Percentiles rank a stretch among this genome's conserved stretches.
Evolutionary conservation across 1,139 yeast species (phyloP).

Genomic region (Pichia sp.): DNA sequence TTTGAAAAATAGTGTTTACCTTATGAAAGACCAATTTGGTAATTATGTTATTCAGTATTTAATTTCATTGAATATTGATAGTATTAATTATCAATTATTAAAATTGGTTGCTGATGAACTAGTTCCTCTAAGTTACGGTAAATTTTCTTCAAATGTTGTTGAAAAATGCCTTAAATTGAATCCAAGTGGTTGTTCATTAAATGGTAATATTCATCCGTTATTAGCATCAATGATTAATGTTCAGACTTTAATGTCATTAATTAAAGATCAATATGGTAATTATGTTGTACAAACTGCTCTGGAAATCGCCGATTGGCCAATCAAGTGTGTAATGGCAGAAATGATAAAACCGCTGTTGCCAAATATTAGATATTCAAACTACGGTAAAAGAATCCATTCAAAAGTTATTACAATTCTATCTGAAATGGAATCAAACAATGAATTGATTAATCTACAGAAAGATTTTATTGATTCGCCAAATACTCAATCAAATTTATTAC

Average conservation of each 20-base stretch:
- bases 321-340: slow-evolving; percentile 33
- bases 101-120: slow-evolving; percentile 48
- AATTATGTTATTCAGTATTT: slow-evolving; percentile 93
- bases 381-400: slow-evolving; percentile 51
- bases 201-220: slow-evolving; percentile 19
- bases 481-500: slow-evolving; percentile 8
- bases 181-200: background rate
- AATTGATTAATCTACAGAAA: too few species aligned
- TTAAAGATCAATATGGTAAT: slow-evolving; percentile 62
- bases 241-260: slow-evolving; percentile 22
- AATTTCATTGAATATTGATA: slow-evolving; percentile 44
- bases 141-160: slow-evolving; percentile 90
- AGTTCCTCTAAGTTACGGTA: slow-evolving; percentile 69
- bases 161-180: slow-evolving; percentile 63
- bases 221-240: slow-evolving; percentile 23
- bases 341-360: slow-evolving; percentile 46
- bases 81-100: slow-evolving; percentile 47
- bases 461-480: slow-evolving; percentile 1
- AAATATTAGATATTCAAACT: slow-evolving; percentile 49
- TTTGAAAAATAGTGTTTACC: slow-evolving; percentile 45
- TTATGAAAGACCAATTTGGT: slow-evolving; percentile 93
- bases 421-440: slow-evolving; percentile 15
- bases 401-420: slow-evolving; percentile 32
- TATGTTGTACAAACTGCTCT: slow-evolving; percentile 81
- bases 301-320: slow-evolving; percentile 32